Conservation (phyloP, 768 basidiomycete genomes). For the Psilocybe azurescens region DNA sequence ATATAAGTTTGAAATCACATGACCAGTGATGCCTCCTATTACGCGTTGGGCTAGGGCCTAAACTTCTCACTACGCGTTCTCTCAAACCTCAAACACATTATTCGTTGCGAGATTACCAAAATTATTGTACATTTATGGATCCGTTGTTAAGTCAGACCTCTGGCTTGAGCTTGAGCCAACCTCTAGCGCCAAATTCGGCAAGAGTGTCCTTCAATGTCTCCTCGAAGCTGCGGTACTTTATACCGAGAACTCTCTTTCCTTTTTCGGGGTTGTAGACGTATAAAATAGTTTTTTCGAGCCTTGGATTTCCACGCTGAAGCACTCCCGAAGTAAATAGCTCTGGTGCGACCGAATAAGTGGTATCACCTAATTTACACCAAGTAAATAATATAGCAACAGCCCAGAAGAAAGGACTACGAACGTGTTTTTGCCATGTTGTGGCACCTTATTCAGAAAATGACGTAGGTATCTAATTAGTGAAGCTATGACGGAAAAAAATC, state of each 20-base stretch:
- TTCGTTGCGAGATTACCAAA: too few species aligned
- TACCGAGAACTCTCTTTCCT: slow-evolving; percentile 9
- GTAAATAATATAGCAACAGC: neutral
- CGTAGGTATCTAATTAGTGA: neutral
- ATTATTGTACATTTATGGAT: too few species aligned
- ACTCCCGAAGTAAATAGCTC: slow-evolving; percentile 9
- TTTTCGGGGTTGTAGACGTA: slow-evolving; percentile 9
- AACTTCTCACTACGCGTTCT: too few species aligned
- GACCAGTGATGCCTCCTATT: too few species aligned
- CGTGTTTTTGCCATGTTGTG: neutral
- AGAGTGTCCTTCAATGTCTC: slow-evolving; percentile 5
- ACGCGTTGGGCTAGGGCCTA: too few species aligned
- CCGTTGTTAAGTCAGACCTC: neutral
- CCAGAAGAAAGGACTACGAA: neutral
- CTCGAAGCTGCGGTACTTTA: slow-evolving; percentile 7
- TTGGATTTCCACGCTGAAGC: slow-evolving; percentile 14
- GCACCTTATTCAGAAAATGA: neutral
- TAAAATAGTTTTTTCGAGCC: neutral
- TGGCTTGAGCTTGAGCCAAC: neutral
- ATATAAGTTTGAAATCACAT: too few species aligned
- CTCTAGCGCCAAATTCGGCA: slow-evolving; percentile 6
- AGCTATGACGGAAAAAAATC: too few species aligned
- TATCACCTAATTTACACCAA: slow-evolving; percentile 2
- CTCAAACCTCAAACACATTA: too few species aligned
- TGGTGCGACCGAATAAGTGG: neutral